Evolutionary conservation across 192 early-diverging fungal genomes (phyloP).

Genomic region (Entomortierella chlamydospora): DNA sequence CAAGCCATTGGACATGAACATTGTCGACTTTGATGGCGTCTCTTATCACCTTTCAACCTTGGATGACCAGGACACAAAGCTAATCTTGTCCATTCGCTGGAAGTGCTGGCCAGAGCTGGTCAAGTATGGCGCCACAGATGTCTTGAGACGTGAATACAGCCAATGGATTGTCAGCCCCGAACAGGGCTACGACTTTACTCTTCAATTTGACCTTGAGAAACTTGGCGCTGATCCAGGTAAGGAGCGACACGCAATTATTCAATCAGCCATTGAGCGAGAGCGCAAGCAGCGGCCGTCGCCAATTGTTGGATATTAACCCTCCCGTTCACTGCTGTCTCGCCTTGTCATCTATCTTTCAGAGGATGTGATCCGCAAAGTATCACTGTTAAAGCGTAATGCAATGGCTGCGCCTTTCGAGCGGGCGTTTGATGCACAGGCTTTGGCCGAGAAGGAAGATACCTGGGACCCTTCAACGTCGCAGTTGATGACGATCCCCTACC

Average conservation of each 20-base stretch:
- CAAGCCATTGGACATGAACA: conserved; percentile 78
- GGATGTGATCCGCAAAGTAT: conserved; percentile 82
- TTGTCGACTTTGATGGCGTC: conserved; percentile 99
- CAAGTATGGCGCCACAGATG: conserved; percentile 84
- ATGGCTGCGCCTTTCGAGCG: conserved; percentile 93
- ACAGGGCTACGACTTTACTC: conserved; percentile 82
- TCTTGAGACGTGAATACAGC: conserved; percentile 88
- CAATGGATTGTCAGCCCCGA: conserved; percentile 69
- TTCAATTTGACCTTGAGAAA: conserved; percentile 84
- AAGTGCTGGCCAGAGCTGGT: conserved; percentile 85
- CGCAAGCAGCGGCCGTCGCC: no score
- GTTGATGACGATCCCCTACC: conserved; percentile 94
- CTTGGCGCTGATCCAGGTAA: conserved; percentile 81
- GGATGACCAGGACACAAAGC: conserved; percentile 59
- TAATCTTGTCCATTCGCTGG: conserved; percentile 86
- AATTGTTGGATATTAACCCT: background rate
- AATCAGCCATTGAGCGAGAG: background rate
- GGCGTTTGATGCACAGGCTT: conserved; percentile 86
- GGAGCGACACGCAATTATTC: conserved; percentile 2
- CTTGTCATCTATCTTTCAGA: conserved; percentile 42
- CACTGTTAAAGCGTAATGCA: conserved; percentile 94
- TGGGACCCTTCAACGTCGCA: conserved; percentile 73
- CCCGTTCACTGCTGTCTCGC: background rate
- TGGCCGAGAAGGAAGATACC: conserved; percentile 77
- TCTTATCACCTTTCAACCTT: conserved; percentile 84